Percentiles rank a stretch among this genome's conserved stretches.
These are phyloP conservation scores for Pistacia integerrima DNA, from an alignment of 345 rosid species.

Conservation along the genomic window DNA sequence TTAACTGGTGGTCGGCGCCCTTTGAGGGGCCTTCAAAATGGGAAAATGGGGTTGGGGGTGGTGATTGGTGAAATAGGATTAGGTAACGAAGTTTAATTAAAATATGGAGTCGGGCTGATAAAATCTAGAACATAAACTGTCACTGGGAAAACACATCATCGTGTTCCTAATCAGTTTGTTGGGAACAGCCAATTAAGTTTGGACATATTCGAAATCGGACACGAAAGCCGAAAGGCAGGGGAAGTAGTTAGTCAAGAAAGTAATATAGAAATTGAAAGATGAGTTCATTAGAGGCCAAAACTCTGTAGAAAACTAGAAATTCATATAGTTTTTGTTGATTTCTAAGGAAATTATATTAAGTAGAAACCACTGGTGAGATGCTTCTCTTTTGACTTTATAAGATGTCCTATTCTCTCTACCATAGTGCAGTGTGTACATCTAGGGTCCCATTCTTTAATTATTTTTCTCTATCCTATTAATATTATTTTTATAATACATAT, in stretches of 20 bases:
- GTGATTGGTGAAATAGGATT: no score
- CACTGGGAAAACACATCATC: neutral
- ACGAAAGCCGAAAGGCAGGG: neutral
- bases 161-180: neutral
- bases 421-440: neutral
- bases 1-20: neutral
- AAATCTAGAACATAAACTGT: constrained; percentile 1
- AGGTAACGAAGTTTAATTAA: no score
- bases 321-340: neutral
- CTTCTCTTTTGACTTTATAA: constrained; percentile 12
- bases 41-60: neutral
- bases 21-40: neutral
- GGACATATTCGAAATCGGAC: neutral
- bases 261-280: neutral
- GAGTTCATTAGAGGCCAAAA: neutral
- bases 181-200: neutral
- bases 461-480: no score
- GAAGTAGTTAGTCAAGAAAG: neutral
- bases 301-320: neutral
- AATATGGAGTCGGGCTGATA: neutral
- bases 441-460: no score
- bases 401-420: constrained; percentile 3
- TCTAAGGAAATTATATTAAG: neutral
- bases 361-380: neutral
- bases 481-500: no score